Base-by-base conservation (phyloP, 441 rosid genomes). In the Mallotus japonicus region DNA sequence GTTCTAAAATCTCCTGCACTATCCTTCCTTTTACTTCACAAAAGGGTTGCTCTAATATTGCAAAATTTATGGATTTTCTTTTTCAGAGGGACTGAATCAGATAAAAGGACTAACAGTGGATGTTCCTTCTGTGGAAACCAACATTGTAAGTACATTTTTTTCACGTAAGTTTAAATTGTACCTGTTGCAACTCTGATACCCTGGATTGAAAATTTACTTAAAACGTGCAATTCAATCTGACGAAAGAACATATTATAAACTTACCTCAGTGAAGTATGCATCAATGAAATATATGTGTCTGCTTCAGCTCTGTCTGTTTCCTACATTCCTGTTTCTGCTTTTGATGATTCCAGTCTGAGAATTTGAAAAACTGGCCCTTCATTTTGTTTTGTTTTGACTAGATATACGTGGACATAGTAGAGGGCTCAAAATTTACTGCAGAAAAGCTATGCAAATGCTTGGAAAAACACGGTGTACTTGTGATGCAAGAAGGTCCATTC, bases 81-180 rank as follows among this genome's bases (percentile, higher is more conserved):
- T 53, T 56, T 64, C 65, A 90, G 98, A 89, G 79, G 96, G 96
- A 53, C 83, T 95, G 70, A 90, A 81, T 83, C 85, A 82, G 78
- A 88, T 95, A 71, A 88, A 87, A 76, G 93, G 91, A 73, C 77
- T 95, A 59, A 85, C 19, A 73, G 91, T 87, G 72, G 80, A 95
- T 74, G 83, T 84, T 8, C 84, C 87, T 53, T 81, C 95, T 4
- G 93, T 91, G 60, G 95, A 92, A 84, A 95, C 98, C 61, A 92
- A 95, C 77, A 91, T 95, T 12, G 98, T 95, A 77, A 89, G 99
- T 82, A 60, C 19, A 17, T 54, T 40, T 62, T 32, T 47, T 58
- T 7, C 49, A 17, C 8, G 0, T 37, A 37, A 54, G 22, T 54
- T 24, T 32, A 6, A 11, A 24, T 17, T 44, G 5, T 17, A 28